Evolutionary conservation across 1,284 basidiomycete species (phyloP), one percentile per base, ranked within the genome.

Genomic region (Phlebopus sp.): DNA sequence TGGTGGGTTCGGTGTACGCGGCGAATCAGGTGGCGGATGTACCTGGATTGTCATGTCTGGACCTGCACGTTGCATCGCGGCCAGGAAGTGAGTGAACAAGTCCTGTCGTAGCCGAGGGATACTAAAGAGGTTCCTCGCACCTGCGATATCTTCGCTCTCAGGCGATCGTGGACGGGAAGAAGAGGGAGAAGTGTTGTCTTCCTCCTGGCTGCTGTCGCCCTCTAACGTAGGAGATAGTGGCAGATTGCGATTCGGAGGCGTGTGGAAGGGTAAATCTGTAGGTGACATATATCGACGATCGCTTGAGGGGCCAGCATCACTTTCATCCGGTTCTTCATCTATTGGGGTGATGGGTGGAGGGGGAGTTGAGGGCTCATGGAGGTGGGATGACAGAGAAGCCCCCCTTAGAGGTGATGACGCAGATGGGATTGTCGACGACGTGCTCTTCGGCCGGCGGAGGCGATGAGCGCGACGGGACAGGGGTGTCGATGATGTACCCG

Each of bases 271-370:
- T 49, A 77, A 57, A 59, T 84, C 82, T 44, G 81, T 81, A n/a
- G 82, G 82, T 15, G 82, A 83, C 54, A 84, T 73, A 59, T 84
- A 84, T 69, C 78, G 70, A 40, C 63, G 71, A 31, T 71, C 65
- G 39, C 65, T 68, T 37, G 81, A 81, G 46, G 78, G 73, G 37
- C 73, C 76, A 10, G 69, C 66, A 18, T 57, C 69, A 44, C 58
- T 52, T 53, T 73, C 73, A 36, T 77, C 76, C 1, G 72, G 64
- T 45, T 80, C 78, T 62, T 90, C 87, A 30, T 78, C 76, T 36
- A 88, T 87, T 31, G 86, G 86, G 17, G 86, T 87, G 57, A 90
- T 87, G 15, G 87, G 86, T 3, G 86, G 86, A 15, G 86, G 85
- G 0, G 84, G 85, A 6, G 82, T 80, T 18, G 75, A 63, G 2